These are phyloP conservation scores for Balakata baccata DNA, from an alignment of 345 rosid species.

Conservation along the genomic window DNA sequence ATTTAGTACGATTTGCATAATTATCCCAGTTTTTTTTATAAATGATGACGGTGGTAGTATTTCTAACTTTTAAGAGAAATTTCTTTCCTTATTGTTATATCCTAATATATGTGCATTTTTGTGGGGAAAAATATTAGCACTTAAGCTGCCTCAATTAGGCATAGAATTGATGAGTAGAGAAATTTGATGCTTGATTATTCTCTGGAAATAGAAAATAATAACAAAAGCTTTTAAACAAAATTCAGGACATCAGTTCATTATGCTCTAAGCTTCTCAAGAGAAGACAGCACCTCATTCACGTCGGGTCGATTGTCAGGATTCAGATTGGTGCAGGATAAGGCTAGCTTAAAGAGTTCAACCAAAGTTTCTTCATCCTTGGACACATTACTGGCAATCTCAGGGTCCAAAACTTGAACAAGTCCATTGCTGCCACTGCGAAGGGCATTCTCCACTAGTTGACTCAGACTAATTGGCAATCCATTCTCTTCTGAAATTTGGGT, in stretches of 20 bases:
- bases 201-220: too few species aligned
- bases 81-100: too few species aligned
- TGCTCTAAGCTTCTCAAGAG: conserved; percentile 41
- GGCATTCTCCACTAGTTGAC: conserved; percentile 51
- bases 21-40: too few species aligned
- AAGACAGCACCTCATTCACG: conserved; percentile 54
- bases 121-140: too few species aligned
- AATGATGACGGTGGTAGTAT: too few species aligned
- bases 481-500: conserved; percentile 52
- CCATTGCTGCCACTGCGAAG: conserved; percentile 38
- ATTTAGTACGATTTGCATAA: too few species aligned
- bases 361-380: conserved; percentile 30
- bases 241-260: not conserved
- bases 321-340: conserved; percentile 48
- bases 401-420: conserved; percentile 47
- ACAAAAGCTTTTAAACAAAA: not conserved
- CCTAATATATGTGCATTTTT: too few species aligned
- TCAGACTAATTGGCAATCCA: conserved; percentile 46
- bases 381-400: conserved; percentile 21
- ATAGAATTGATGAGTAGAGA: too few species aligned
- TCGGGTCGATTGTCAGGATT: conserved; percentile 60
- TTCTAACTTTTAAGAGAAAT: too few species aligned
- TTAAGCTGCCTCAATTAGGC: too few species aligned
- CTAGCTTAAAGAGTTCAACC: conserved; percentile 46
- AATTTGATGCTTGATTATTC: too few species aligned